phyloP scores from a whole-genome alignment of 2,329 filamentous ascomycete species.

The Scortechinia acanthostroma region DNA sequence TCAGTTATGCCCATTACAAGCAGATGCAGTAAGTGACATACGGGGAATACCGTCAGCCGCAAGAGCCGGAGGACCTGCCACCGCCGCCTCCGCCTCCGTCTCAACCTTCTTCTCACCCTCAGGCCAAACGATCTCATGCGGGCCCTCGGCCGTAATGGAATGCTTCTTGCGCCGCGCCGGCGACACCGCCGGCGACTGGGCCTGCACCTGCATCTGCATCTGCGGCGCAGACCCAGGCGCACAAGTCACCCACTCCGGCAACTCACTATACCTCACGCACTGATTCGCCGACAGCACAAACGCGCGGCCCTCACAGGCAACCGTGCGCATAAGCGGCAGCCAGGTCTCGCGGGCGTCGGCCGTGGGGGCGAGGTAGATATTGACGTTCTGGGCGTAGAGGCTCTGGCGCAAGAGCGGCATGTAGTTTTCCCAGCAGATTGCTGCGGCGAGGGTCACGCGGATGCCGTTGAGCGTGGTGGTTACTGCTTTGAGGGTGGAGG shows the following conservation, averaged over 20 bases:
- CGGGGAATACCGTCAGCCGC: no score
- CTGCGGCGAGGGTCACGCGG: conserved; percentile 72
- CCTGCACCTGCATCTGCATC: no score
- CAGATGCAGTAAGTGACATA: no score
- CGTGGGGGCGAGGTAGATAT: conserved; percentile 83
- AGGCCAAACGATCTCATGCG: no score
- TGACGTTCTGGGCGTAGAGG: conserved; percentile 84
- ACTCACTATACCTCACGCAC: conserved; percentile 53
- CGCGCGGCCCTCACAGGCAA: conserved; percentile 74
- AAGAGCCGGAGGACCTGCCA: no score
- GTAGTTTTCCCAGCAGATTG: conserved; percentile 96
- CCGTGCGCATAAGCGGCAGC: conserved; percentile 74
- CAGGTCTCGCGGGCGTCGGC: conserved; percentile 80
- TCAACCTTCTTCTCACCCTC: no score
- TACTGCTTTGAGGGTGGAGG: conserved; percentile 72
- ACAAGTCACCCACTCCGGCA: conserved; percentile 46
- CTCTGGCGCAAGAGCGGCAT: conserved; percentile 83
- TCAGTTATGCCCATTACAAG: no score
- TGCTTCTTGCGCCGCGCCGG: no score
- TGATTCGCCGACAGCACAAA: conserved; percentile 85
- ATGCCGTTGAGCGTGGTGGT: conserved; percentile 74
- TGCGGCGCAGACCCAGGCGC: background rate
- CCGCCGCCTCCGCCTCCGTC: no score
- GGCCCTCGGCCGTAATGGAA: no score
- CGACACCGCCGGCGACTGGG: no score